Percentiles rank a stretch among this genome's conserved stretches.
phyloP scores from a whole-genome alignment of 345 rosid species.

The Iberis pinnata region DNA sequence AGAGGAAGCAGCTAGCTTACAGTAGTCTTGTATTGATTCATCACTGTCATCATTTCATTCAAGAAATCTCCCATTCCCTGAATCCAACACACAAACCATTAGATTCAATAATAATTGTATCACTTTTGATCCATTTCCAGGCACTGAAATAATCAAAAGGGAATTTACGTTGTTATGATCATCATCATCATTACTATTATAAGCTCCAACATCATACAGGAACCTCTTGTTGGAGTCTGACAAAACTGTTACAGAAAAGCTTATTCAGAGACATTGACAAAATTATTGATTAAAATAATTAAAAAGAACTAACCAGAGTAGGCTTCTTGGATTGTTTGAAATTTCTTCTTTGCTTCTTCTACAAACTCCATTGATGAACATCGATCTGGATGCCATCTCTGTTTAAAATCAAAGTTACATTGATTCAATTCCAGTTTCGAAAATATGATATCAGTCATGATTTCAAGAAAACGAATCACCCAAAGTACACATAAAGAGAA shows the following conservation, averaged over 20 bases:
- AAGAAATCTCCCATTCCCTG: slow-evolving; percentile 95
- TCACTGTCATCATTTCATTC: slow-evolving; percentile 79
- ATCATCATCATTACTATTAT: slow-evolving; percentile 75
- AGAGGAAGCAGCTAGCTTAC: slow-evolving; percentile 33
- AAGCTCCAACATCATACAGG: slow-evolving; percentile 82
- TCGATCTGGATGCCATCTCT: slow-evolving; percentile 99
- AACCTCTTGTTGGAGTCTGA: slow-evolving; percentile 84
- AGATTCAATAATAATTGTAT: no score
- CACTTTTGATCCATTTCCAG: no score
- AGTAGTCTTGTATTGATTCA: slow-evolving; percentile 61
- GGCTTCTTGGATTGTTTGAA: slow-evolving; percentile 84
- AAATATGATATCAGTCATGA: no score
- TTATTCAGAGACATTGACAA: slow-evolving; percentile 3
- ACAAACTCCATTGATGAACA: slow-evolving; percentile 59
- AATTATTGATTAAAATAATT: no score
- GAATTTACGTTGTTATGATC: slow-evolving; percentile 41
- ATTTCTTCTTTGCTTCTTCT: slow-evolving; percentile 83
- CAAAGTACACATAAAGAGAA: no score
- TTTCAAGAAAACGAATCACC: no score
- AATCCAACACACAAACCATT: background rate
- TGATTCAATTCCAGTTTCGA: no score
- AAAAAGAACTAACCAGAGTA: slow-evolving; percentile 51
- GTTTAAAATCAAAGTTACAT: slow-evolving; percentile 9
- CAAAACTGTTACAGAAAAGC: slow-evolving; percentile 46
- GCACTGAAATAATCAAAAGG: background rate